phyloP scores from a whole-genome alignment of 83 land plant genomes.

The Larix sibirica region DNA sequence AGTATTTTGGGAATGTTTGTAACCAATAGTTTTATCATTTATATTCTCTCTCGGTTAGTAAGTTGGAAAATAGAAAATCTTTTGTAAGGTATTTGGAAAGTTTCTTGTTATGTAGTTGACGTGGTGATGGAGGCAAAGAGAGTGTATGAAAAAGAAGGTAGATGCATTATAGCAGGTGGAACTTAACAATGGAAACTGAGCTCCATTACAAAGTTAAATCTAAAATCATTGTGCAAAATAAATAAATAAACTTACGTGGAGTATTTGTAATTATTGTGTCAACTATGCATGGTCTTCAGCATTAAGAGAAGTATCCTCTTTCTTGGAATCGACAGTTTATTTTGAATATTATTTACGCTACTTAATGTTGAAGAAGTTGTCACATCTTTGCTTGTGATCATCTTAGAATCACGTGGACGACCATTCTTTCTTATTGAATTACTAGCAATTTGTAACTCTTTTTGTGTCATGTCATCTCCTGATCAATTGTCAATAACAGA shows the following conservation, averaged over 20 bases:
- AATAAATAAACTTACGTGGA: not conserved
- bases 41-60: too few species aligned
- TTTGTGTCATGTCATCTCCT: not conserved
- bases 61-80: too few species aligned
- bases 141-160: too few species aligned
- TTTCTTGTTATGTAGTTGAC: too few species aligned
- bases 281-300: not conserved
- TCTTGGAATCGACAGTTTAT: not conserved
- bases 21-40: too few species aligned
- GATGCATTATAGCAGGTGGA: too few species aligned
- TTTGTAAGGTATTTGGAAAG: too few species aligned
- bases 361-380: too few species aligned
- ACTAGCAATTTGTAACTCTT: not conserved
- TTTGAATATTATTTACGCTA: too few species aligned
- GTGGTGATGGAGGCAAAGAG: too few species aligned
- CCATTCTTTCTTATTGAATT: not conserved
- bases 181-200: too few species aligned
- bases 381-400: not conserved
- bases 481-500: not conserved
- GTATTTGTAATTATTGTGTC: not conserved
- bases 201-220: not conserved
- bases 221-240: not conserved
- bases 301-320: not conserved
- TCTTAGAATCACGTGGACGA: not conserved
- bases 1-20: too few species aligned